These are phyloP conservation scores for Persicaria maculosa DNA, from an alignment of 148 eudicot genomes.

Conservation along the genomic window DNA sequence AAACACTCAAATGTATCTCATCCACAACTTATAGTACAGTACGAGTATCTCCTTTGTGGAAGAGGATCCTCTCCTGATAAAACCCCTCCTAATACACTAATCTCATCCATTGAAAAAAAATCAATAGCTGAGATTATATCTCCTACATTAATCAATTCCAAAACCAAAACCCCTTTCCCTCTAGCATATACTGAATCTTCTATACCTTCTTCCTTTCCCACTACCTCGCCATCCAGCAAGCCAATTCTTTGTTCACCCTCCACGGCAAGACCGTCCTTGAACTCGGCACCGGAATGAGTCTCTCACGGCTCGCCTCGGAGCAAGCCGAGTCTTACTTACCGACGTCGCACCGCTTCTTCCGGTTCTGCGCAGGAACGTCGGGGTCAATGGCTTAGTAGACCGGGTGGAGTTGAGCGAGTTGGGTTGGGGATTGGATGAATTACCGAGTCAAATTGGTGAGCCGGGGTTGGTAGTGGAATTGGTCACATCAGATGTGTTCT, in stretches of 20 bases:
- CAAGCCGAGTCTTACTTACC: neutral
- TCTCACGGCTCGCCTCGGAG: neutral
- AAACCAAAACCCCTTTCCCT: too few relatives aligned
- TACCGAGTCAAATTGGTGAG: neutral
- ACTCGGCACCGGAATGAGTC: neutral
- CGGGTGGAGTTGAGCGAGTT: neutral
- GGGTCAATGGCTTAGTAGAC: neutral
- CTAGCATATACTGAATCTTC: too few relatives aligned
- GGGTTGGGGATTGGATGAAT: conserved; percentile 8
- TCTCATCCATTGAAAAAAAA: too few relatives aligned
- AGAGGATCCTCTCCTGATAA: too few relatives aligned
- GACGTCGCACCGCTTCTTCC: neutral
- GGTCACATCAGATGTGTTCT: neutral
- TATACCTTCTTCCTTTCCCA: conserved; percentile 20
- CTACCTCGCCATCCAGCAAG: conserved; percentile 18
- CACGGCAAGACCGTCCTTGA: conserved; percentile 3
- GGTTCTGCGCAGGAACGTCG: neutral
- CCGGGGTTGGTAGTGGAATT: neutral
- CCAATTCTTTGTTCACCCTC: conserved; percentile 1
- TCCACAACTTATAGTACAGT: too few relatives aligned
- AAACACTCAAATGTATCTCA: too few relatives aligned
- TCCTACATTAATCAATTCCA: too few relatives aligned
- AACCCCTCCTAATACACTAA: too few relatives aligned
- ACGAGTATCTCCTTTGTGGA: too few relatives aligned
- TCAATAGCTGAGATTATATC: too few relatives aligned